Evolutionary conservation across 371 early-diverging fungal genomes (phyloP), one percentile per base, ranked within the genome.

Genomic region (Apophysomyces elegans): DNA sequence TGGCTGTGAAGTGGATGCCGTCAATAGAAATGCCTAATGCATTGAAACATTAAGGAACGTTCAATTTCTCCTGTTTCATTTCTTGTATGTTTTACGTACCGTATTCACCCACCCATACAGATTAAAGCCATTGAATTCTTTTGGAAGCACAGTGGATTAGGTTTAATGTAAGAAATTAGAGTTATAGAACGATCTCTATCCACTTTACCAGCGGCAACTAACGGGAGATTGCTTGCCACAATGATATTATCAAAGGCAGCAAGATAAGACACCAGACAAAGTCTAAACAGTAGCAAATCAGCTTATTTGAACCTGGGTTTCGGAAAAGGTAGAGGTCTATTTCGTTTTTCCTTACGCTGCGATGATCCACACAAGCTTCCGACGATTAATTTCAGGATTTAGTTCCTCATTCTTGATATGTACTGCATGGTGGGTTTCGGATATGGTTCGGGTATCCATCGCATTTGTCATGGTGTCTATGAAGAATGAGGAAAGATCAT

Each of bases 1-100:
- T 9, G 91, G 90, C 61, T 90, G 89, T 5, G 86, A 76, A 9
- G 85, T 79, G 1, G 84, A 71, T 2, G 76, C 75, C 7, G 78
- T 83, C 56, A 83, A 67, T 35, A 83, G 38, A 68, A 79, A 79
- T 1, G 80, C 74, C 79, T 65, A 35, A 26, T 26, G 32, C 2
- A 26, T 26, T 26, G 32, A 26, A 26, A 26, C 32, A 26, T 26
- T 26, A 26, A 26, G 21, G 36, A 37, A 37, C 13, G 39, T 38
- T 61, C n/a, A 46, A 14, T 44, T 39, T 32, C 3, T 26, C 32
- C 2, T 26, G 2, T 26, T 26, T 12, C 12, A 14, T 36, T 45
- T 32, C 4, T 14, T 56, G 36, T 18, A 11, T 12, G 7, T 8
- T 0, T 7, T 62, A 12, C 44, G 59, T 75, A 74, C 80, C 57